These are phyloP conservation scores for Gillenia trifoliata DNA, from an alignment of 306 rosid genomes.

Conservation along the genomic window DNA sequence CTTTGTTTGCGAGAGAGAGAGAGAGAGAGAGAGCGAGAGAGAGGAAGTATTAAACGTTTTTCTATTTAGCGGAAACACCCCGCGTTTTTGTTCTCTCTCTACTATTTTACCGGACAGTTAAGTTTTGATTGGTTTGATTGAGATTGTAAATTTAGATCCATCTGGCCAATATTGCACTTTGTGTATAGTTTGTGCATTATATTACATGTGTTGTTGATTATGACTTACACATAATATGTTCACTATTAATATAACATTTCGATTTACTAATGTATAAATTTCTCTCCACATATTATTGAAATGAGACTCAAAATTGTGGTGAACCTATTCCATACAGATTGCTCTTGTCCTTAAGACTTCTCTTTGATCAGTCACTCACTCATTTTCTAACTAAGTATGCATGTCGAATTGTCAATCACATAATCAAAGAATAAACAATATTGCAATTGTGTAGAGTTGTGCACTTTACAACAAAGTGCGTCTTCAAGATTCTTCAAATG, in stretches of 20 bases:
- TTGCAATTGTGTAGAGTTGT: no score
- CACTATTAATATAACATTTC: no score
- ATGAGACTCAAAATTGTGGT: fast-evolving
- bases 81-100: not conserved
- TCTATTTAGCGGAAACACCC: not conserved
- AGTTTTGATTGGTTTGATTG: not conserved
- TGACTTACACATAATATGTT: not conserved
- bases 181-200: no score
- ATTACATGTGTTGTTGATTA: no score
- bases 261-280: no score
- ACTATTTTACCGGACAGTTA: not conserved
- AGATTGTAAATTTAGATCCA: no score
- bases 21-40: no score
- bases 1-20: not conserved
- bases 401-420: not conserved
- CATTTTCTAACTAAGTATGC: not conserved
- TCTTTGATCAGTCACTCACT: not conserved
- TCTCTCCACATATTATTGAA: fast-evolving
- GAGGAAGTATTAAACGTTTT: not conserved
- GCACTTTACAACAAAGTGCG: no score
- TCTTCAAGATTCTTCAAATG: no score
- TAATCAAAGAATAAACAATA: not conserved
- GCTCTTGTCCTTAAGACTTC: not conserved
- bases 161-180: no score
- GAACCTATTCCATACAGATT: no score